Base-by-base conservation (phyloP, 257 asterid genomes). In the Thymus mandschuricus region DNA sequence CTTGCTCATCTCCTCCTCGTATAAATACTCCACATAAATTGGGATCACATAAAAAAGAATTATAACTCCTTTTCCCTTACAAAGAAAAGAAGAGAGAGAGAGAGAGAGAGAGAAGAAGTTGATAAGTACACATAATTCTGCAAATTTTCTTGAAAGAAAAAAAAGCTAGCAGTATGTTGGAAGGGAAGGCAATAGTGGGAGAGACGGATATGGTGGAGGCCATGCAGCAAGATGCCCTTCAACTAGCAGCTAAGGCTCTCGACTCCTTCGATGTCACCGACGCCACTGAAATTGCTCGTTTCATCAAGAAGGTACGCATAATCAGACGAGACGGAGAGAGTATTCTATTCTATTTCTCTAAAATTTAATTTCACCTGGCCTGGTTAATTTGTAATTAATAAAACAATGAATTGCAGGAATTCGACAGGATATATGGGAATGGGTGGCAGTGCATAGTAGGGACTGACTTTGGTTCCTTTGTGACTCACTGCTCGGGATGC, bases 371-470 rank as follows among this genome's bases (percentile, higher is more conserved):
- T 21, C 21, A 21, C 21, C 21, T 21, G 21, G 21, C 21, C 21
- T 21, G 21, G 21, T 21, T 21, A 21, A 21, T 21, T 21, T 21
- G 21, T 1, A 35, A 35, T 1, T 4, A 50, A n/a, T 3, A n/a
- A 50, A 50, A 4, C 6, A 51, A 50, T 5, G 6, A 13, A 6
- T 52, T 86, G 72, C 87, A 92, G 98, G 97, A 86, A 51, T 87
- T 90, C 68, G 98, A 90, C 61, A 67, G 72, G 64, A 38, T 71
- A 45, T 72, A 90, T 77, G 98, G 95, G 75, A 55, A 68, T 1
- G 95, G 96, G 0, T 90, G 98, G 98, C 97, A 92, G 51, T 92
- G 98, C 78, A 90, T 90, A 1, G 98, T 92, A 6, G 98, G 98
- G 68, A 90, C 92, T 0, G 93, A 90, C 72, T 92, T 90, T 73